Conservation (phyloP, 768 basidiomycete genomes). For the Naganishia vaughanmartiniae region DNA sequence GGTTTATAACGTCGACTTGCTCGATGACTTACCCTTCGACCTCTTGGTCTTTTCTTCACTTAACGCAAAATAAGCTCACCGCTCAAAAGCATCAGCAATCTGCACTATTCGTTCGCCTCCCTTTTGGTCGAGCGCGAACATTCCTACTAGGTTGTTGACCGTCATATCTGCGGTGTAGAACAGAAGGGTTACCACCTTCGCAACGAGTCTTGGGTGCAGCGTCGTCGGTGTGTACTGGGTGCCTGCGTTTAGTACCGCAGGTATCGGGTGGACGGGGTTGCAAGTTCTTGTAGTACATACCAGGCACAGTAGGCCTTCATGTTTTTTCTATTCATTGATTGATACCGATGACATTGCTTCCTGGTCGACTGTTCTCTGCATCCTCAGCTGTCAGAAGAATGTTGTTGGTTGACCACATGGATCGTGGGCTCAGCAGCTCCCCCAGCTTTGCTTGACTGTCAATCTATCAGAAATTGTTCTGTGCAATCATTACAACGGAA, state of each 20-base stretch:
- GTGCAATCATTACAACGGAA: neutral
- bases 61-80: conserved; percentile 28
- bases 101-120: conserved; percentile 21
- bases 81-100: conserved; percentile 30
- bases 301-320: neutral
- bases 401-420: neutral
- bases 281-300: conserved; percentile 33
- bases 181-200: conserved; percentile 12
- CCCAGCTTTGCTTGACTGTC: neutral
- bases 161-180: conserved; percentile 26
- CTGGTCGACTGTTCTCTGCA: neutral
- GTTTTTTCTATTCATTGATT: neutral
- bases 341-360: neutral
- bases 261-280: conserved; percentile 29
- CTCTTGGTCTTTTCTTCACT: conserved; percentile 1
- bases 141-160: conserved; percentile 30
- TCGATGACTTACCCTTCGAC: neutral
- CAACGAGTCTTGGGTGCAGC: conserved; percentile 33
- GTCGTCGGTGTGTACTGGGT: conserved; percentile 27
- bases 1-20: neutral
- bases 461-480: neutral
- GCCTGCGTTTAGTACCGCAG: conserved; percentile 22
- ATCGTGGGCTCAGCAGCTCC: neutral
- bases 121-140: conserved; percentile 25
- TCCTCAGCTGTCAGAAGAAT: neutral